phyloP scores from a whole-genome alignment of 495 filamentous ascomycete species.

The Chaetomidium leptoderma region DNA sequence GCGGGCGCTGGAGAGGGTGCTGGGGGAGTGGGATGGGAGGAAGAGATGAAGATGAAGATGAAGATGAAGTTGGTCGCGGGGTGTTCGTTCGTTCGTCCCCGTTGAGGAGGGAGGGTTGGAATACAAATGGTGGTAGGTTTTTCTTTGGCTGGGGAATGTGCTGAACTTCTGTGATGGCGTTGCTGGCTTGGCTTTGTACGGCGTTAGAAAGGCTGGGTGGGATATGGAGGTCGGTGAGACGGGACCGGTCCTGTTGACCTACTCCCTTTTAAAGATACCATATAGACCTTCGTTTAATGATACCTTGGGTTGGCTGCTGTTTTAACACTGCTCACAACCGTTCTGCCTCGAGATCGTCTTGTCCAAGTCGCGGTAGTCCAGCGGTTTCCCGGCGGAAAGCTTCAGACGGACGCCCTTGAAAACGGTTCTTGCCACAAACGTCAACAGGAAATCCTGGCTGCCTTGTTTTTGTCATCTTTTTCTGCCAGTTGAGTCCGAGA shows the following conservation, averaged over 20 bases:
- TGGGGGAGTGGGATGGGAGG: slow-evolving; percentile 40
- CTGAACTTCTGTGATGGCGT: not conserved
- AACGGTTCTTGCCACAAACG: not conserved
- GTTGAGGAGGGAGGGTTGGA: not conserved
- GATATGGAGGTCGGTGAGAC: not conserved
- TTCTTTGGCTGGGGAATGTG: too few relatives aligned
- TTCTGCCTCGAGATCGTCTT: not conserved
- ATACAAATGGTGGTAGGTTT: too few relatives aligned
- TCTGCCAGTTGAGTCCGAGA: not conserved
- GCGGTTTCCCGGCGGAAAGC: too few relatives aligned
- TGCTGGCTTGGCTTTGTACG: not conserved
- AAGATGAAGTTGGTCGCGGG: not conserved
- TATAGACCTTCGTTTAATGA: slow-evolving; percentile 22
- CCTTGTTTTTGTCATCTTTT: too few relatives aligned
- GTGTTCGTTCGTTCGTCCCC: too few relatives aligned
- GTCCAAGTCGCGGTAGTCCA: too few relatives aligned
- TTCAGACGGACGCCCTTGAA: not conserved
- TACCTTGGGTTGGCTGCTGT: not conserved
- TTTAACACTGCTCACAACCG: not conserved
- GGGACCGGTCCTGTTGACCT: not conserved
- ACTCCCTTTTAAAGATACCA: slow-evolving; percentile 14
- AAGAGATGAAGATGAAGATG: slow-evolving; percentile 26
- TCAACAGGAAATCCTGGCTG: not conserved
- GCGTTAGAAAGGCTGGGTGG: not conserved
- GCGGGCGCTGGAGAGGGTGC: slow-evolving; percentile 46